phyloP scores from a whole-genome alignment of 345 rosid species.

The Dimocarpus longan region DNA sequence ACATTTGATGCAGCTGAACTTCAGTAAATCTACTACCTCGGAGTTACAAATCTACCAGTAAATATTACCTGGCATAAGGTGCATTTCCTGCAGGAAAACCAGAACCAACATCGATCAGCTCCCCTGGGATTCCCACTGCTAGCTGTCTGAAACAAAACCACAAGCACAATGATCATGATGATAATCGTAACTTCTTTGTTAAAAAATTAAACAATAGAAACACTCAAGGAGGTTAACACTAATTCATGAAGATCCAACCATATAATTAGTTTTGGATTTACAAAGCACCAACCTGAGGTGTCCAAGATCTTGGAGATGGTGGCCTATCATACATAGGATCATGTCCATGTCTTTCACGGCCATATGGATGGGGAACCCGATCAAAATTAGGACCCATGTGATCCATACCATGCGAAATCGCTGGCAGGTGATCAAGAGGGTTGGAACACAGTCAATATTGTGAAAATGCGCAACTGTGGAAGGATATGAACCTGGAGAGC shows the following conservation, averaged over 20 bases:
- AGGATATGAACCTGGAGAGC: slow-evolving; percentile 60
- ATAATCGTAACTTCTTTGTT: not conserved
- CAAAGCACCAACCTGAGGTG: slow-evolving; percentile 54
- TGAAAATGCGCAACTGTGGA: slow-evolving; percentile 58
- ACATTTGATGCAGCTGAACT: not conserved
- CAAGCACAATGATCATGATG: not conserved
- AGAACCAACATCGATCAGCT: slow-evolving; percentile 53
- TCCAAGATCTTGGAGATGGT: slow-evolving; percentile 77
- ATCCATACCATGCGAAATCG: slow-evolving; percentile 50
- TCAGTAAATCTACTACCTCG: not conserved
- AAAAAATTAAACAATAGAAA: slow-evolving; percentile 4
- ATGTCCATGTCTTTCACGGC: slow-evolving; percentile 59
- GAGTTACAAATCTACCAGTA: slow-evolving; percentile 3
- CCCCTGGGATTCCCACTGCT: slow-evolving; percentile 52
- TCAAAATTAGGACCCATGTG: slow-evolving; percentile 35
- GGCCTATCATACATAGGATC: slow-evolving; percentile 67
- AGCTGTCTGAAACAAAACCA: slow-evolving; percentile 39
- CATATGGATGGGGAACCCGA: slow-evolving; percentile 40
- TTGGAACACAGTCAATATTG: slow-evolving; percentile 42
- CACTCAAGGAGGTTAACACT: not conserved
- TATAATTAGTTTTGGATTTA: not conserved
- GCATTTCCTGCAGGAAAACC: slow-evolving; percentile 52
- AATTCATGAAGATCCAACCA: slow-evolving; percentile 6
- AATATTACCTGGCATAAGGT: slow-evolving; percentile 52
- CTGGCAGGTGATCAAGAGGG: slow-evolving; percentile 48